Conservation (phyloP, 768 basidiomycete genomes). For the Epithele typhae region DNA sequence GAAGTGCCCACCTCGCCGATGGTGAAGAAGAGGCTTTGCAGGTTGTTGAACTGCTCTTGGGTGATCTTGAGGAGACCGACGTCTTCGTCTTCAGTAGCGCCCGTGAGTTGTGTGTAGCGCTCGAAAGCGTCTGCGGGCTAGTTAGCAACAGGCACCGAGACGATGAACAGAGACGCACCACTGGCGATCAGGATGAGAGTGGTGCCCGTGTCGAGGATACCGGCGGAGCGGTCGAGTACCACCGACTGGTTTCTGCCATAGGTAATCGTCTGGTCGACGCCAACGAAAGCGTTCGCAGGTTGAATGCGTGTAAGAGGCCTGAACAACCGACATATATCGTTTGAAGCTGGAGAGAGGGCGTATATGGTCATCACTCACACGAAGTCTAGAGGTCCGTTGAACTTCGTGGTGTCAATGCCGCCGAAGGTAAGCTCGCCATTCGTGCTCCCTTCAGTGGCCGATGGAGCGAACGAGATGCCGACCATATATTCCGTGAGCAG, state of each 20-base stretch:
- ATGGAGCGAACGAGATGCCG: slow-evolving; percentile 47
- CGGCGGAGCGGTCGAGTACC: slow-evolving; percentile 22
- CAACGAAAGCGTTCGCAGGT: slow-evolving; percentile 24
- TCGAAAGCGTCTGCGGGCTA: slow-evolving; percentile 23
- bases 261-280: slow-evolving; percentile 24
- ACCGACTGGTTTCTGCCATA: slow-evolving; percentile 15
- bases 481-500: slow-evolving; percentile 38
- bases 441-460: slow-evolving; percentile 17
- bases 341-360: slow-evolving; percentile 28
- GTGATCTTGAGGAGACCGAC: slow-evolving; percentile 21
- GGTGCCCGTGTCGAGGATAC: slow-evolving; percentile 36
- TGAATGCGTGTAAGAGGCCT: slow-evolving; percentile 21
- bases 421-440: slow-evolving; percentile 21
- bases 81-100: slow-evolving; percentile 22
- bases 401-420: slow-evolving; percentile 17
- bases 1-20: slow-evolving; percentile 9
- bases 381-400: slow-evolving; percentile 20
- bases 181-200: slow-evolving; percentile 29
- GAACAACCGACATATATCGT: not conserved
- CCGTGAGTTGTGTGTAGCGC: slow-evolving; percentile 23
- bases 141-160: not conserved
- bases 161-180: slow-evolving; percentile 14
- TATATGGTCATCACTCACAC: slow-evolving; percentile 18
- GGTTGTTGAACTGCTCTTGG: slow-evolving; percentile 22
- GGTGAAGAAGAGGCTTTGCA: slow-evolving; percentile 18